Base-by-base conservation (phyloP, 257 asterid species). In the Forsythia suspensa region DNA sequence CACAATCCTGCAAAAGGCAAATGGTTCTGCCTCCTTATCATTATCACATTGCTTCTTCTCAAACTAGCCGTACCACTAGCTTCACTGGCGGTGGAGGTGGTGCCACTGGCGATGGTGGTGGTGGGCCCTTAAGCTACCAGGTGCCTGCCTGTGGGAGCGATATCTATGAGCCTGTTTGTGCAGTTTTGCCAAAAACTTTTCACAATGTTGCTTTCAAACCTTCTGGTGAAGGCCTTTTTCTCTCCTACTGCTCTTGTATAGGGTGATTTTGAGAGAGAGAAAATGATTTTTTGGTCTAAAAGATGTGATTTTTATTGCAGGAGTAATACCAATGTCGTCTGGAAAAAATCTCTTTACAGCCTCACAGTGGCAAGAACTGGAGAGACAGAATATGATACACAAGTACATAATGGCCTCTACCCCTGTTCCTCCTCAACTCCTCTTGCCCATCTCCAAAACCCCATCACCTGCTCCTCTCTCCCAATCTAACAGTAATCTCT, bases 351-450 rank as follows among this genome's bases (percentile, higher is more conserved):
- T 84, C 70, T 93, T 93, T 83, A 90, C 94, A 38, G 88, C 82
- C 20, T 69, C 90, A 43, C 96, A 92, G 80, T 57, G 86, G 87
- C 86, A 88, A 80, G 97, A 92, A 78, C 67, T 92, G 41, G 92
- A 91, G 86, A 89, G 91, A 75, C 96, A 92, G 84, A 87, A 71
- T 43, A 57, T 82, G 67, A 88, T 92, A 67, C 86, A 81, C 85
- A 88, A 85, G 84, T 90, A 86, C 87, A 84, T 91, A 42, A 29
- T 83, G 84, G 88, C 91, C 0, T 85, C 89, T 39, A 63, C 80
- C 48, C 89, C 92, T 72, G 87, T 90, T 76, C 97, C 97, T 75
- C 91, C 91, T 59, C 81, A 90, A 38, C 88, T 91, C 67, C 86
- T 91, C 55, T 24, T 29, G 34, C 34, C 34, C 34, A 29, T 29